Percentiles rank a stretch among this genome's conserved stretches.
Evolutionary conservation across 345 rosid species (phyloP).

Genomic region (Eucalyptus polybractea): DNA sequence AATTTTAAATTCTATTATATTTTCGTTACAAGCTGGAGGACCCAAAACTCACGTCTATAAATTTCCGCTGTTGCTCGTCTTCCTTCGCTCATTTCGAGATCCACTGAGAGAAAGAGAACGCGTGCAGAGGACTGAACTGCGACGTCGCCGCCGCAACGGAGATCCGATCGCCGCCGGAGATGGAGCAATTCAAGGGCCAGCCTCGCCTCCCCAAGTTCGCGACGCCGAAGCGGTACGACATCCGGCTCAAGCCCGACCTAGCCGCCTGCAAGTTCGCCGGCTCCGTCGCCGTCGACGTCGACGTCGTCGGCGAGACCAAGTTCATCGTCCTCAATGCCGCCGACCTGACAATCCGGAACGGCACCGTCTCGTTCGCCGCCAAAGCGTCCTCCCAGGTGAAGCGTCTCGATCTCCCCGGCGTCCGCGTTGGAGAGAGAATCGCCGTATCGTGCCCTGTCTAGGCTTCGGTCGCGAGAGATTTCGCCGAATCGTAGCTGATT

Average conservation of each 20-base stretch:
- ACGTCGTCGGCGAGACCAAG: slow-evolving; percentile 39
- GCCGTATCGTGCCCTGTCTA: background rate
- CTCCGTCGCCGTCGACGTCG: slow-evolving; percentile 41
- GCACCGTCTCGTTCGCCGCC: slow-evolving; percentile 39
- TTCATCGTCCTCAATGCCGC: slow-evolving; percentile 93
- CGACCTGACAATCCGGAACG: slow-evolving; percentile 49
- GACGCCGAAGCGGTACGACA: slow-evolving; percentile 67
- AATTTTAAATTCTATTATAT: too few species aligned
- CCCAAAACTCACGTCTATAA: background rate
- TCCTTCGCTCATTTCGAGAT: background rate
- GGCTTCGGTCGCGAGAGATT: background rate
- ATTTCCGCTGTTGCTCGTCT: background rate
- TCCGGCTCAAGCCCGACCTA: slow-evolving; percentile 73
- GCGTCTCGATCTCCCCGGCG: background rate
- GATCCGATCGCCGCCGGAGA: background rate
- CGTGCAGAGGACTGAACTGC: background rate
- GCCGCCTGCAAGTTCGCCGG: slow-evolving; percentile 63
- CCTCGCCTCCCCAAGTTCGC: slow-evolving; percentile 91
- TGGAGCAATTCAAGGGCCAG: slow-evolving; percentile 82
- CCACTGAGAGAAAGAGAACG: background rate
- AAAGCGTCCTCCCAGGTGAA: slow-evolving; percentile 39
- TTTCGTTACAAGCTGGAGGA: too few species aligned
- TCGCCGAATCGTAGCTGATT: background rate
- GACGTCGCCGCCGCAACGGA: background rate
- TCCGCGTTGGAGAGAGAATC: background rate